These are phyloP conservation scores for Diutina ranongensis DNA, from an alignment of 1,139 yeast species.

Conservation along the genomic window DNA sequence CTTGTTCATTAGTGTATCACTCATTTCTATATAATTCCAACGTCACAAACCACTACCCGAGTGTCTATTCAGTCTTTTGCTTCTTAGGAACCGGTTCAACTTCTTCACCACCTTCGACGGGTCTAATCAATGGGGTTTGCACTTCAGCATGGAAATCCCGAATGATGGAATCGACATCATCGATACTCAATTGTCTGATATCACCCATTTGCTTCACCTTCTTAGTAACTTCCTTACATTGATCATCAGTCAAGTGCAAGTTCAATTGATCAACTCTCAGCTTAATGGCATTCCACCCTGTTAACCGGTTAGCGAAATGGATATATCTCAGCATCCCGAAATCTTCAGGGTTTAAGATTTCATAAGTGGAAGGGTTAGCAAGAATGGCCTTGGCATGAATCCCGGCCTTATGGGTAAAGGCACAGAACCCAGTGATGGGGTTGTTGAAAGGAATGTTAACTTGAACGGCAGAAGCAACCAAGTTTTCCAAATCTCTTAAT, in stretches of 20 bases:
- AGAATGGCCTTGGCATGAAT: conserved; percentile 50
- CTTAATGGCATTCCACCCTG: conserved; percentile 44
- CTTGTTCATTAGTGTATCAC: neutral
- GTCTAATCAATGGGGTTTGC: conserved; percentile 16
- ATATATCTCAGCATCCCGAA: conserved; percentile 47
- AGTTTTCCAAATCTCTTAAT: conserved; percentile 43
- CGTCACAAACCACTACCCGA: conserved; percentile 6
- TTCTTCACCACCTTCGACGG: conserved; percentile 7
- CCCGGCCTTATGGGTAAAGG: conserved; percentile 53
- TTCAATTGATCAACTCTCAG: conserved; percentile 38
- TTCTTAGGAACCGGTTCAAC: conserved; percentile 4
- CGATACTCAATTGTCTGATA: conserved; percentile 36
- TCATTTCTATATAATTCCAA: neutral
- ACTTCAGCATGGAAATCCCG: conserved; percentile 30
- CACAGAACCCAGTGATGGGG: conserved; percentile 53
- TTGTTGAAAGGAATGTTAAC: conserved; percentile 50
- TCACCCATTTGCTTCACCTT: conserved; percentile 48
- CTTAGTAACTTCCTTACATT: conserved; percentile 42
- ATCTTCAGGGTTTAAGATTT: conserved; percentile 44
- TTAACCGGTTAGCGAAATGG: conserved; percentile 47
- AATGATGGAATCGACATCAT: conserved; percentile 38
- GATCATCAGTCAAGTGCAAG: conserved; percentile 40
- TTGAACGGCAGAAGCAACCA: conserved; percentile 47
- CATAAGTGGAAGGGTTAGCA: conserved; percentile 51
- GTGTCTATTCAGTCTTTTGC: conserved; percentile 6